phyloP scores from a whole-genome alignment of 768 basidiomycete species.

The Mrakia blollopis region DNA sequence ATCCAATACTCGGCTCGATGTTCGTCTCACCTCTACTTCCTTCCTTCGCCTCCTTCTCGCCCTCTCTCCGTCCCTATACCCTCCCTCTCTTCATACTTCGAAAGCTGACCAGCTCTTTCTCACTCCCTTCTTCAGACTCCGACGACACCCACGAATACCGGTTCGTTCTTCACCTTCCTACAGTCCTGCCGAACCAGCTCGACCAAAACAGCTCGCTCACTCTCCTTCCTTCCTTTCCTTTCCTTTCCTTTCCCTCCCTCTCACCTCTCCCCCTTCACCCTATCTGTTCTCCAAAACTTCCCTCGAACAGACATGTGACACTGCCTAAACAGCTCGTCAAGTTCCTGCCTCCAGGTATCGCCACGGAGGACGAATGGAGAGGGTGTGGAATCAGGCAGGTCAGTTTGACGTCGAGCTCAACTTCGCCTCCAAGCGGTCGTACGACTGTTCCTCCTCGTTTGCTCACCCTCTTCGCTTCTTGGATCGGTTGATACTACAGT shows the following conservation, averaged over 20 bases:
- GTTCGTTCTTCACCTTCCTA: not conserved
- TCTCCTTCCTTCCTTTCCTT: not conserved
- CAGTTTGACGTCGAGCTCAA: not conserved
- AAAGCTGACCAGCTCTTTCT: not conserved
- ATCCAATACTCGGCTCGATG: constrained; percentile 28
- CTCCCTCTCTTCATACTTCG: not conserved
- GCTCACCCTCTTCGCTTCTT: not conserved
- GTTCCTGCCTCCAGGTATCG: constrained; percentile 27
- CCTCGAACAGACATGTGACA: constrained; percentile 22
- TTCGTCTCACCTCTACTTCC: not conserved
- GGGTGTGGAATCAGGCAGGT: constrained; percentile 31
- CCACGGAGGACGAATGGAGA: constrained; percentile 27
- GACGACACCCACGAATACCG: constrained; percentile 30
- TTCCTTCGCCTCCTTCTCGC: not conserved
- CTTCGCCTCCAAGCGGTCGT: not conserved
- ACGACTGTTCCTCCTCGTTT: not conserved
- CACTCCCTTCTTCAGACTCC: not conserved
- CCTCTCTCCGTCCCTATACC: not conserved
- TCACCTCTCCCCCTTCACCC: not conserved
- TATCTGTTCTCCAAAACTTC: not conserved
- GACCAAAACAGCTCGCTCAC: not conserved
- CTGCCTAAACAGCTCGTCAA: constrained; percentile 30
- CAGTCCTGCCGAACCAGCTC: not conserved
- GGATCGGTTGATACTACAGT: not conserved
- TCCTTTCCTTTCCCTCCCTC: not conserved